phyloP scores from a whole-genome alignment of 805 yeast genomes.

The Yarrowia sp. region DNA sequence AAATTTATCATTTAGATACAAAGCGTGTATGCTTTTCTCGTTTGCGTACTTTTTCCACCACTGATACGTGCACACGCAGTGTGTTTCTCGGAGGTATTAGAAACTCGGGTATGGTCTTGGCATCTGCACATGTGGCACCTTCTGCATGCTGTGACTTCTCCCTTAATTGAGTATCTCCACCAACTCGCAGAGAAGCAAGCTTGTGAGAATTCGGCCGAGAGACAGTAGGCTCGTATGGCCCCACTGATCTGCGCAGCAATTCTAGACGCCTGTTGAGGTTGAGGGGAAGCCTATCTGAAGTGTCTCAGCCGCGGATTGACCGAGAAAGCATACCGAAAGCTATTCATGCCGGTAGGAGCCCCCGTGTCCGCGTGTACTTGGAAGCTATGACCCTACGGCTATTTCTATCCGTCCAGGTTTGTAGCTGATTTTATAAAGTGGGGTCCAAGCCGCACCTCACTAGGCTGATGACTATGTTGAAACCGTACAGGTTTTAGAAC shows the following conservation, averaged over 20 bases:
- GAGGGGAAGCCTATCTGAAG: neutral
- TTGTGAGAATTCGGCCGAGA: neutral
- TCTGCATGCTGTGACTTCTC: no score
- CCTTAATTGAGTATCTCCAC: no score
- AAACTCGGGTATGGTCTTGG: neutral
- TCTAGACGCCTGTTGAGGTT: slow-evolving; percentile 3
- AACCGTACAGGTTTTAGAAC: no score
- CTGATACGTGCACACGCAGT: neutral
- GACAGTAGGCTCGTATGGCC: neutral
- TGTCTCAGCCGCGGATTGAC: slow-evolving; percentile 11
- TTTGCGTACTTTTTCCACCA: no score
- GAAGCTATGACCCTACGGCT: neutral
- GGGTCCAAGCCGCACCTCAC: neutral
- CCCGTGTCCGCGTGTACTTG: neutral
- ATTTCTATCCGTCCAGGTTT: neutral
- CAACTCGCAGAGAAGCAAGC: neutral
- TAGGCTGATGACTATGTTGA: no score
- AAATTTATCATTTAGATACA: no score
- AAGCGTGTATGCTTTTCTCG: no score
- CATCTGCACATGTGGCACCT: no score
- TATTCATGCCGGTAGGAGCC: neutral
- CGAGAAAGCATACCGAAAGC: neutral
- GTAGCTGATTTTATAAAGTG: neutral
- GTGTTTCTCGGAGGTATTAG: neutral
- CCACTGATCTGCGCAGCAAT: neutral